Evolutionary conservation across 805 yeast species (phyloP).

Genomic region (Candida quercuum): DNA sequence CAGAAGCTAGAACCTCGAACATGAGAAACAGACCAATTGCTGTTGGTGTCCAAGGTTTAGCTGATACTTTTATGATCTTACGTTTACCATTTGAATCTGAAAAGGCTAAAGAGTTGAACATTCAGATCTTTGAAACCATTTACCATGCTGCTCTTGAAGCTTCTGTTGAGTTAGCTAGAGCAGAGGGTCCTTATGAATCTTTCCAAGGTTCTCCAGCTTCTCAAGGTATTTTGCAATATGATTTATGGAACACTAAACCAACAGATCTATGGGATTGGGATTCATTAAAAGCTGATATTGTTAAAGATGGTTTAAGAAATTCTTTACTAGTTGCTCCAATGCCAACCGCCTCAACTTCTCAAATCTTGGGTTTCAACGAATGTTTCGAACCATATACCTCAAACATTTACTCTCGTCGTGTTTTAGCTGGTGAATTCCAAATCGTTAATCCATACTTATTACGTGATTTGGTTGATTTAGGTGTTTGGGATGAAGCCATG

Average conservation of each 20-base stretch:
- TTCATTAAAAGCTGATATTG: slow-evolving; percentile 51
- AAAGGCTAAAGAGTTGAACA: slow-evolving; percentile 68
- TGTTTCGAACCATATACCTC: slow-evolving; percentile 97
- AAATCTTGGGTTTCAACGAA: slow-evolving; percentile 88
- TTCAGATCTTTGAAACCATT: slow-evolving; percentile 87
- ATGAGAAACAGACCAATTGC: slow-evolving; percentile 86
- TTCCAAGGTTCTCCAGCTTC: slow-evolving; percentile 91
- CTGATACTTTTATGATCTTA: slow-evolving; percentile 76
- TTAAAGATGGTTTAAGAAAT: slow-evolving; percentile 71
- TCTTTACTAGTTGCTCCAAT: slow-evolving; percentile 89
- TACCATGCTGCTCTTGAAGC: slow-evolving; percentile 90
- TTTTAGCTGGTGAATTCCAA: slow-evolving; percentile 91
- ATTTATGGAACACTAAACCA: slow-evolving; percentile 80
- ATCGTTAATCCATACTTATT: slow-evolving; percentile 83
- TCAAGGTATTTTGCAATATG: slow-evolving; percentile 76
- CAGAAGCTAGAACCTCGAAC: slow-evolving; percentile 68
- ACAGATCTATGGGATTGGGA: slow-evolving; percentile 85
- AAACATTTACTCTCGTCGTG: slow-evolving; percentile 89
- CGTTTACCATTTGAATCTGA: slow-evolving; percentile 79
- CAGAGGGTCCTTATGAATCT: slow-evolving; percentile 64
- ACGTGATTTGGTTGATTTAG: slow-evolving; percentile 74
- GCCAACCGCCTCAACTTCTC: slow-evolving; percentile 99
- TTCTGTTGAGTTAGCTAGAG: slow-evolving; percentile 71
- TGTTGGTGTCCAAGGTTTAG: slow-evolving; percentile 92
- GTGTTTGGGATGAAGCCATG: slow-evolving; percentile 77